phyloP scores from a whole-genome alignment of 23 red algal genomes.

The Pyropia haitanensis region DNA sequence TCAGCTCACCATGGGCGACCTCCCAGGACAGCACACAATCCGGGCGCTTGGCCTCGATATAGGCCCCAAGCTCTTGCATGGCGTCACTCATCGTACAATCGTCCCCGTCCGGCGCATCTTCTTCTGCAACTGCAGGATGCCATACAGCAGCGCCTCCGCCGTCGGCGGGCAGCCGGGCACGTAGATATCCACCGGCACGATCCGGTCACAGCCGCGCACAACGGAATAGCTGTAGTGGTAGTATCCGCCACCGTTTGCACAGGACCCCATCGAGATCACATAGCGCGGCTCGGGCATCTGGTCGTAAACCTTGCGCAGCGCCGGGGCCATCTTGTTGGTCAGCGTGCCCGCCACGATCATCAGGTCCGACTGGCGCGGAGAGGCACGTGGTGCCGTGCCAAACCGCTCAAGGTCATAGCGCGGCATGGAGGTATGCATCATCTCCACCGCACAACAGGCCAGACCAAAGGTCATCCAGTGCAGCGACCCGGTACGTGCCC shows the following conservation, averaged over 20 bases:
- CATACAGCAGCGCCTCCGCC: conserved; percentile 4
- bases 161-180: conserved; percentile 61
- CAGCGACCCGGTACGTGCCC: conserved; percentile 27
- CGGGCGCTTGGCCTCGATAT: too few relatives aligned
- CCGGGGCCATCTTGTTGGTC: conserved; percentile 67
- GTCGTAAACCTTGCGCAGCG: conserved; percentile 56
- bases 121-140: conserved; percentile 52
- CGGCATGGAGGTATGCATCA: conserved; percentile 37
- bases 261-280: conserved; percentile 50
- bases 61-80: too few relatives aligned
- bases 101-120: conserved; percentile 41
- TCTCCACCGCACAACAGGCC: conserved; percentile 60
- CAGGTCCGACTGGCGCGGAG: conserved; percentile 41
- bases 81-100: too few relatives aligned
- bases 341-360: conserved; percentile 63
- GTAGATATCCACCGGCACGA: conserved; percentile 63
- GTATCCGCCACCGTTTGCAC: conserved; percentile 44
- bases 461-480: conserved; percentile 60
- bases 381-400: conserved; percentile 41
- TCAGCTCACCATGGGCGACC: too few relatives aligned
- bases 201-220: conserved; percentile 52
- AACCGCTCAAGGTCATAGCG: conserved; percentile 51
- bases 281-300: conserved; percentile 52
- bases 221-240: conserved; percentile 60
- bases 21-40: too few relatives aligned